These are phyloP conservation scores for Castanea mollissima DNA, from an alignment of 306 rosid species.

Conservation along the genomic window DNA sequence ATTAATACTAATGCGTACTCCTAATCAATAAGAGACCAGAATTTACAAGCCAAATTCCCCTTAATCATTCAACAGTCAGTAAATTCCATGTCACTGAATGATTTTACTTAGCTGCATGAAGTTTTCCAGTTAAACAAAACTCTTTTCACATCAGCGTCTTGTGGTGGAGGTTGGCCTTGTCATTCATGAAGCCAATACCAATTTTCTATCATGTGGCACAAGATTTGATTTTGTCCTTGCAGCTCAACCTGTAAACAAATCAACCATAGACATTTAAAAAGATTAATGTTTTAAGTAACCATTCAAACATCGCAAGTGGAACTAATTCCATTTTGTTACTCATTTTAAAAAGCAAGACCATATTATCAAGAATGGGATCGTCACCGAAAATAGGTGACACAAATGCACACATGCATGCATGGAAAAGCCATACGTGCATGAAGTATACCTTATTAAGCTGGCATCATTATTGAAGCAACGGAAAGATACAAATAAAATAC, in stretches of 20 bases:
- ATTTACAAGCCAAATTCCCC: not conserved
- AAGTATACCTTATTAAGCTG: too few relatives aligned
- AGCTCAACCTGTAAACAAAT: slow-evolving; percentile 50
- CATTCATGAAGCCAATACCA: slow-evolving; percentile 28
- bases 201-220: slow-evolving; percentile 38
- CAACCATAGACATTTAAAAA: not conserved
- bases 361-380: too few relatives aligned
- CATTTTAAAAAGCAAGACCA: too few relatives aligned
- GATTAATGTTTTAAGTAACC: too few relatives aligned
- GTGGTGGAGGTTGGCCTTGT: not conserved
- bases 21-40: not conserved
- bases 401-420: too few relatives aligned
- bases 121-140: not conserved
- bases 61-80: too few relatives aligned
- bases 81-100: not conserved
- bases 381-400: too few relatives aligned
- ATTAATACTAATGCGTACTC: not conserved
- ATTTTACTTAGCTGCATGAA: not conserved
- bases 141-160: not conserved
- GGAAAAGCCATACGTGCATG: too few relatives aligned
- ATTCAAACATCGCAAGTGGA: too few relatives aligned
- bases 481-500: too few relatives aligned
- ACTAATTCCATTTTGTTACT: too few relatives aligned
- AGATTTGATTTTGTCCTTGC: slow-evolving; percentile 36
- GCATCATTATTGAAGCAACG: too few relatives aligned